Conservation (phyloP, 129 eudicot genomes). For the Heracleum sosnowskyi region DNA sequence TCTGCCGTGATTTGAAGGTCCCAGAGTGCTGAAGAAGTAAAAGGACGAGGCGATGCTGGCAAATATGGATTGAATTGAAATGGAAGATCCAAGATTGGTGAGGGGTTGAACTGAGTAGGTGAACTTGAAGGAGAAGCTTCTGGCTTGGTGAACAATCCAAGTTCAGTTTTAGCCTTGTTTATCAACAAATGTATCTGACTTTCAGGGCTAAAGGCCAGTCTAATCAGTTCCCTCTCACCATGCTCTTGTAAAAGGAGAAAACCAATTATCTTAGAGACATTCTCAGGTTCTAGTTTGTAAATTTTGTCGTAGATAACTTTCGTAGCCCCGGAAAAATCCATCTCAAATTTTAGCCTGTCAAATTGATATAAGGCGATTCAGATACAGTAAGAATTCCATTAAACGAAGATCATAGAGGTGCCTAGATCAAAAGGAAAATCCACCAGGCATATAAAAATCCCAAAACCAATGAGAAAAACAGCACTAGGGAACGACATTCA, state of each 20-base stretch:
- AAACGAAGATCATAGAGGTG: background rate
- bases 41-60: conserved; percentile 19
- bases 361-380: background rate
- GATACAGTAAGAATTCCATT: background rate
- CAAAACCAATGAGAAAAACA: background rate
- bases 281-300: conserved; percentile 41
- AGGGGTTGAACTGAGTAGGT: conserved; percentile 19
- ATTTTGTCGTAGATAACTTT: conserved; percentile 33
- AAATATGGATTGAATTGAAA: conserved; percentile 31
- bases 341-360: conserved; percentile 1
- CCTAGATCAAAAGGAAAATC: background rate
- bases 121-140: conserved; percentile 19
- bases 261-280: conserved; percentile 45
- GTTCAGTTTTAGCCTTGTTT: conserved; percentile 21
- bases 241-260: conserved; percentile 40
- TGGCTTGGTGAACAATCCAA: conserved; percentile 22
- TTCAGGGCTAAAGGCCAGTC: conserved; percentile 55
- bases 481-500: background rate
- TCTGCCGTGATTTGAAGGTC: conserved; percentile 20
- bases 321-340: conserved; percentile 42
- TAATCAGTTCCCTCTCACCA: conserved; percentile 41
- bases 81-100: conserved; percentile 25
- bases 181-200: conserved; percentile 27
- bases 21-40: conserved; percentile 20
- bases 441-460: background rate